phyloP scores from a whole-genome alignment of 2,329 filamentous ascomycete species.

The Ophiostoma sp. region DNA sequence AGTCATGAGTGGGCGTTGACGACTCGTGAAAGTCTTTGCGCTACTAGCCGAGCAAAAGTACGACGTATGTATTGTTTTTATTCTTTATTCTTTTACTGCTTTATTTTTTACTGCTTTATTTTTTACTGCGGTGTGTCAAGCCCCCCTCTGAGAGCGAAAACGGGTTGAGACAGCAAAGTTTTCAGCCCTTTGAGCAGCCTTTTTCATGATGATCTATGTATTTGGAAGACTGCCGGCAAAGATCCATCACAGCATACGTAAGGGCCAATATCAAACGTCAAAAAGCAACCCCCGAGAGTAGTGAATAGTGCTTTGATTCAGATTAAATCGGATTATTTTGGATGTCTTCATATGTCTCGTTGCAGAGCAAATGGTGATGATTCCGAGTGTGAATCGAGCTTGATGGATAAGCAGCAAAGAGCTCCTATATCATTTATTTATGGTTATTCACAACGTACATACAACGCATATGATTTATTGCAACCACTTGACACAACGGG shows the following conservation, averaged over 20 bases:
- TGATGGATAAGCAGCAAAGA: background rate
- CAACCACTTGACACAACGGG: too few relatives aligned
- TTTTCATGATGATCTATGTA: background rate
- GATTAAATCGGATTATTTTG: too few relatives aligned
- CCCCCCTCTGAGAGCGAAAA: too few relatives aligned
- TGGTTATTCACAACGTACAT: too few relatives aligned
- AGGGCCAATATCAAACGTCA: background rate
- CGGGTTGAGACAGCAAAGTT: background rate
- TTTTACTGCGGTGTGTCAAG: background rate
- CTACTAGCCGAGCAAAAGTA: background rate
- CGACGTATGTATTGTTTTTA: background rate
- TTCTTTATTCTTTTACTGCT: background rate
- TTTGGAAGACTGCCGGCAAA: background rate
- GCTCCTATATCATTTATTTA: background rate
- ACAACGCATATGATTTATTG: too few relatives aligned
- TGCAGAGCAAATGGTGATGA: background rate
- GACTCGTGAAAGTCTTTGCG: background rate
- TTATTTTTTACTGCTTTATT: background rate
- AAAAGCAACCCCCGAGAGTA: background rate
- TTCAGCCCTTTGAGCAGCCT: background rate
- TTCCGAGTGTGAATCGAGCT: background rate
- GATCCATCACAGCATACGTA: background rate
- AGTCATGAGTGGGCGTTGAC: background rate
- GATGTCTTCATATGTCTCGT: too few relatives aligned
- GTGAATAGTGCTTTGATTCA: too few relatives aligned